Conservation (phyloP, 768 basidiomycete species). For the Pleurotus tuber-regium region DNA sequence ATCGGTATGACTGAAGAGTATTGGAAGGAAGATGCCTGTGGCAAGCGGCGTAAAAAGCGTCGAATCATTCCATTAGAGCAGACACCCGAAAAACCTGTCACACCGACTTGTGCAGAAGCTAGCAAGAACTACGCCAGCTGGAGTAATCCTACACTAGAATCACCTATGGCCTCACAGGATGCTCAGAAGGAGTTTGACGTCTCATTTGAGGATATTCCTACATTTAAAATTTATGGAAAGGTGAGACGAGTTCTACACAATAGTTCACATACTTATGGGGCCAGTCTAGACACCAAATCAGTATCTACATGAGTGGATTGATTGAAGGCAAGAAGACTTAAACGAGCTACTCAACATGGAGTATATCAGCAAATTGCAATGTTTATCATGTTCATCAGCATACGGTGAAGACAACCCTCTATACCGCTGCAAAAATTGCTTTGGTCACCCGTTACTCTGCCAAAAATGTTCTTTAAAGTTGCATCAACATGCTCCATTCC, state of each 20-base stretch:
- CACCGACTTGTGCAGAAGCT: no score
- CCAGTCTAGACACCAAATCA: background rate
- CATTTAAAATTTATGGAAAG: background rate
- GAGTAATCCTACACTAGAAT: background rate
- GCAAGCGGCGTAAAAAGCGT: no score
- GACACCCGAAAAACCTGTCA: no score
- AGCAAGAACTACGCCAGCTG: no score
- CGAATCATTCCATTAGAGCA: no score
- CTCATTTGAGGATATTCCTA: background rate
- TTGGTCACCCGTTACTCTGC: background rate
- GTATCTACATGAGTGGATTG: background rate
- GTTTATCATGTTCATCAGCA: background rate
- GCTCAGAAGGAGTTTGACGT: background rate
- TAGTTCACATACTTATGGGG: no score
- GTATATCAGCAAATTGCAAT: background rate
- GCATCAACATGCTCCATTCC: background rate
- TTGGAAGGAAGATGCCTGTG: no score
- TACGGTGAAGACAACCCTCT: background rate
- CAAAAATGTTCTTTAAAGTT: background rate
- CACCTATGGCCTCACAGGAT: background rate
- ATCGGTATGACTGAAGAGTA: no score
- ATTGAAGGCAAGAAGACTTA: background rate
- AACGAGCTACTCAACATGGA: background rate
- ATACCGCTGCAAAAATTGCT: slow-evolving; percentile 7
- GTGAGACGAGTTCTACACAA: background rate